Percentiles rank a stretch among this genome's conserved stretches.
phyloP scores from a whole-genome alignment of 2,329 filamentous ascomycete genomes.

The Phaeomoniella chlamydospora region DNA sequence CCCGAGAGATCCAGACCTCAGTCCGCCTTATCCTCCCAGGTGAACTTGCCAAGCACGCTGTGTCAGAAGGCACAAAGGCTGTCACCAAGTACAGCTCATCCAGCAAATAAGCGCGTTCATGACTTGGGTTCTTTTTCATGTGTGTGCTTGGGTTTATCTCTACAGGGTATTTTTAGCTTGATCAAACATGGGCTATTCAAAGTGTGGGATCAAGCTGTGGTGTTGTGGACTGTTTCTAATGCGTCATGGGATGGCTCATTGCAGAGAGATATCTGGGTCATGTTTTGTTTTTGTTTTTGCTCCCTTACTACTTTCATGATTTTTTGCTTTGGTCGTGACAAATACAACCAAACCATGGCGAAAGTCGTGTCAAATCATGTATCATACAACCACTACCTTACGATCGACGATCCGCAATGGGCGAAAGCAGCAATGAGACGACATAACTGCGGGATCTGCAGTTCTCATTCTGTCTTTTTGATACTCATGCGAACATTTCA shows the following conservation, averaged over 20 bases:
- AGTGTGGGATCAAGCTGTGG: constrained; percentile 22
- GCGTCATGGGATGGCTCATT: constrained; percentile 32
- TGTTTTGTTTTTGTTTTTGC: neutral
- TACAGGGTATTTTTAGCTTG: constrained; percentile 25
- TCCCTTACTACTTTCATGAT: too few species aligned
- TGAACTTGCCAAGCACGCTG: constrained; percentile 98
- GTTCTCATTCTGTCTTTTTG: too few species aligned
- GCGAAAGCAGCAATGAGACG: too few species aligned
- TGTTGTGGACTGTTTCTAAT: constrained; percentile 32
- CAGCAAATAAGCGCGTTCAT: constrained; percentile 65
- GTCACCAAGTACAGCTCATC: constrained; percentile 99
- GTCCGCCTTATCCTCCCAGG: constrained; percentile 95
- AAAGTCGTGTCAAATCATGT: neutral
- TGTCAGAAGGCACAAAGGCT: constrained; percentile 98
- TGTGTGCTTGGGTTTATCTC: constrained; percentile 41
- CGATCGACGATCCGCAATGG: too few species aligned
- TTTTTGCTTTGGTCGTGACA: neutral
- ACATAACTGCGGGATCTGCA: neutral
- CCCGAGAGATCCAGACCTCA: constrained; percentile 97
- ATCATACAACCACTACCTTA: neutral
- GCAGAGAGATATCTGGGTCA: constrained; percentile 13
- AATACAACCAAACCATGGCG: neutral
- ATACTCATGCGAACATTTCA: neutral
- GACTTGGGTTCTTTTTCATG: constrained; percentile 20
- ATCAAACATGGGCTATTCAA: constrained; percentile 25